phyloP scores from a whole-genome alignment of 2,329 filamentous ascomycete genomes.

The Trichoderma atrobrunneum region DNA sequence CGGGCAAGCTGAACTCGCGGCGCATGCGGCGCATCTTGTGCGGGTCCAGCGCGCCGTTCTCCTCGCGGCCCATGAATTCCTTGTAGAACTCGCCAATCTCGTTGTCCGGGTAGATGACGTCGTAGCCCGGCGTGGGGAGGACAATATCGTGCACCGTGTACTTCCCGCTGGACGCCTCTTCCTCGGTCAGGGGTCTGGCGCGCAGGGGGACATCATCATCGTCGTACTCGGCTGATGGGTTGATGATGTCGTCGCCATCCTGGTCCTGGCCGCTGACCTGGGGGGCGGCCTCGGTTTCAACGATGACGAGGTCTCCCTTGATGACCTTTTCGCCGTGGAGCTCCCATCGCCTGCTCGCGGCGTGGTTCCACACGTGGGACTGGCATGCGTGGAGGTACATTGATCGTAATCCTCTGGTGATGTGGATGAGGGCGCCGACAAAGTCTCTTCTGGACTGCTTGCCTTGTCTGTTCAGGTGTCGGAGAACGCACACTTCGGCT shows the following conservation, averaged over 20 bases:
- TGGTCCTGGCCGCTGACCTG: slow-evolving; percentile 58
- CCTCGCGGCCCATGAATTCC: slow-evolving; percentile 77
- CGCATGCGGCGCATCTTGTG: slow-evolving; percentile 81
- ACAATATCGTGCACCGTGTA: slow-evolving; percentile 87
- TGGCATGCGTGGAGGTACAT: slow-evolving; percentile 99
- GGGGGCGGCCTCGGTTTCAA: slow-evolving; percentile 34
- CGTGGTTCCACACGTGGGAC: slow-evolving; percentile 89
- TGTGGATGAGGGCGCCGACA: slow-evolving; percentile 74
- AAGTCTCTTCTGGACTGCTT: slow-evolving; percentile 61
- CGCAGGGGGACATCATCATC: slow-evolving; percentile 48
- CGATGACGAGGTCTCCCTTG: slow-evolving; percentile 78
- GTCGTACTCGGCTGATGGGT: slow-evolving; percentile 36
- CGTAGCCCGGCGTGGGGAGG: slow-evolving; percentile 86
- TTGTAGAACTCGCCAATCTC: slow-evolving; percentile 79
- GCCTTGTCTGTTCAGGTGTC: slow-evolving; percentile 61
- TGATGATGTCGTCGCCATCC: slow-evolving; percentile 48
- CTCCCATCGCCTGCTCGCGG: slow-evolving; percentile 76
- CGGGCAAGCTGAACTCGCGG: slow-evolving; percentile 84
- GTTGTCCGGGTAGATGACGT: slow-evolving; percentile 83
- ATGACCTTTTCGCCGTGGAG: slow-evolving; percentile 71
- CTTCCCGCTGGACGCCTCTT: slow-evolving; percentile 73
- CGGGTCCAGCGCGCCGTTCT: slow-evolving; percentile 77
- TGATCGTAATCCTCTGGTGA: slow-evolving; percentile 76
- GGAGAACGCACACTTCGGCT: slow-evolving; percentile 75
- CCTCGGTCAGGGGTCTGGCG: slow-evolving; percentile 69